Evolutionary conservation across 768 basidiomycete species (phyloP), one percentile per base, ranked within the genome.

Genomic region (Calocybe indica): DNA sequence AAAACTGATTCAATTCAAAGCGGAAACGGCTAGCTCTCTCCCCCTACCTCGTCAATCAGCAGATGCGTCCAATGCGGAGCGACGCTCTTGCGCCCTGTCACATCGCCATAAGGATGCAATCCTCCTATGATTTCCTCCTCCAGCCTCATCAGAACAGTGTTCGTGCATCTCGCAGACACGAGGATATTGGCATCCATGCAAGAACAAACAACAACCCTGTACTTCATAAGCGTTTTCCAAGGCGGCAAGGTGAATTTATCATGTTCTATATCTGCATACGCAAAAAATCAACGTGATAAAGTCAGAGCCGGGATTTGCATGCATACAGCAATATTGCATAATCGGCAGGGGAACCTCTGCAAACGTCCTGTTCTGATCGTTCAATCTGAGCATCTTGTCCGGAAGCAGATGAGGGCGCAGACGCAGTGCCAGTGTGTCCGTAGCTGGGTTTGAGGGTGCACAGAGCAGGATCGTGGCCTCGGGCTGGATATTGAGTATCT

Each of bases 1-100:
- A 34, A 29, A 40, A 38, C 33, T 36, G 45, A 39, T 49, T 33
- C 8, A 31, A 30, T 41, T 33, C 37, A 31, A 50, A 10, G 13
- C 22, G 10, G 14, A 1, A 6, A 35, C 12, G 3, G 40, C 22
- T n/a, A 9, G 13, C 31, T 30, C 13, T 6, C 22, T 8, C 30
- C 40, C 46, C 54, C 40, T 34, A 72, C 74, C 60, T 78, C 76
- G 47, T 78, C 76, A 46, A 78, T 75, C 1, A 78, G 46, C 3
- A 78, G 60, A 61, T 78, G 76, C 1, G 75, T 75, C 73, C 74
- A 78, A 55, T 78, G 76, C 10, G 72, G 74, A 43, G 65, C 60
- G 6, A 66, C 65, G 22, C 22, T 4, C 22, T 22, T 22, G 1
- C 59, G 59, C 32, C 61, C 50, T 32, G 61, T 60, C 13, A 47